Conservation (phyloP, 768 basidiomycete species). For the Lanmaoa rubissima region DNA sequence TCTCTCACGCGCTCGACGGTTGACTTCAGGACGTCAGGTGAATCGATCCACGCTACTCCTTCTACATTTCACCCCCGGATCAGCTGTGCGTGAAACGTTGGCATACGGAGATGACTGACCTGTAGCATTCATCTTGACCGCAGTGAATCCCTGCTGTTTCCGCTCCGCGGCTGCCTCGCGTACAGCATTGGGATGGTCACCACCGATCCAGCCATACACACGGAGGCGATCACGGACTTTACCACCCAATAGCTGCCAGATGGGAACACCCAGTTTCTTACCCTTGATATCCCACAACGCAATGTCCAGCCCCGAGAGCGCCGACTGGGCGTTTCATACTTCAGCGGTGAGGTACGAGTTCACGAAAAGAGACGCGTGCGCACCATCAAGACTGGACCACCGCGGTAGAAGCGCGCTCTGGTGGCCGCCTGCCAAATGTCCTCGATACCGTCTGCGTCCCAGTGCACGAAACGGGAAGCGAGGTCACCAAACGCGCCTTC, state of each 20-base stretch:
- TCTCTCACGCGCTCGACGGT: slow-evolving; percentile 52
- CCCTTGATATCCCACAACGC: slow-evolving; percentile 79
- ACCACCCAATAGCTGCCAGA: slow-evolving; percentile 69
- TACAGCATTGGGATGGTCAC: slow-evolving; percentile 49
- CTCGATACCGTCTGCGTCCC: slow-evolving; percentile 63
- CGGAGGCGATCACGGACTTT: slow-evolving; percentile 59
- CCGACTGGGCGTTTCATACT: slow-evolving; percentile 35
- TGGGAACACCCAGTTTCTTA: slow-evolving; percentile 63
- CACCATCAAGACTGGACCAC: slow-evolving; percentile 70
- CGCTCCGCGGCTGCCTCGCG: slow-evolving; percentile 49
- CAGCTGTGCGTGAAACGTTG: neutral
- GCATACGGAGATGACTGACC: slow-evolving; percentile 31
- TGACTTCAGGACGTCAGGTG: slow-evolving; percentile 48
- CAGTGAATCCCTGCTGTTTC: slow-evolving; percentile 62
- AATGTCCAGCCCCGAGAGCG: slow-evolving; percentile 62
- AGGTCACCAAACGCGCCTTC: slow-evolving; percentile 65
- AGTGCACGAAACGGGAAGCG: slow-evolving; percentile 55
- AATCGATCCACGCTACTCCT: slow-evolving; percentile 57
- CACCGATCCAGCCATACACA: slow-evolving; percentile 59
- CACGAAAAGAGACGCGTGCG: too few relatives aligned
- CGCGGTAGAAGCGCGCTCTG: slow-evolving; percentile 68
- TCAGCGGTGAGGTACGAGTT: neutral
- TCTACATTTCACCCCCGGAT: slow-evolving; percentile 18
- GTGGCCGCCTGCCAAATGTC: slow-evolving; percentile 72
- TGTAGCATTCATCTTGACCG: slow-evolving; percentile 73